Evolutionary conservation across 768 basidiomycete species (phyloP).

Genomic region (Myochromella boudieri): DNA sequence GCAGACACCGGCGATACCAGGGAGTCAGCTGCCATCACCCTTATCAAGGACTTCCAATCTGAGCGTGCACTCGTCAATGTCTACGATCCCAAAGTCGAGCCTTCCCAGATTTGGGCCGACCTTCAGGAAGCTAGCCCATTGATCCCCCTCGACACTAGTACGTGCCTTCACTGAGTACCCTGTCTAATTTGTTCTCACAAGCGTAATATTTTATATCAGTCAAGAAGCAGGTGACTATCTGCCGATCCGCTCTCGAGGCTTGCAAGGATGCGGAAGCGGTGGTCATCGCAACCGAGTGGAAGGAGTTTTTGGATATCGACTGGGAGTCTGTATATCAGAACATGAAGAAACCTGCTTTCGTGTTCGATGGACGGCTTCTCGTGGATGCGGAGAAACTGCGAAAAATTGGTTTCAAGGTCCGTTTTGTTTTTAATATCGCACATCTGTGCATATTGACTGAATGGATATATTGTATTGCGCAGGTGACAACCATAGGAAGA

Average conservation of each 20-base stretch:
- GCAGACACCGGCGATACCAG: constrained; percentile 99
- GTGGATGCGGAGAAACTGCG: constrained; percentile 79
- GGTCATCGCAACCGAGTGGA: constrained; percentile 97
- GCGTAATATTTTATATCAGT: constrained; percentile 42
- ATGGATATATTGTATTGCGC: no score
- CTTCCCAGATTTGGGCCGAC: constrained; percentile 86
- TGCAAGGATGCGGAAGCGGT: constrained; percentile 89
- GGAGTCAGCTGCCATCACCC: constrained; percentile 92
- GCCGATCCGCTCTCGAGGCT: constrained; percentile 76
- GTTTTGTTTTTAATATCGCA: constrained; percentile 23
- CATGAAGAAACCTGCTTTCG: constrained; percentile 98
- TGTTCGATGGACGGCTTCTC: constrained; percentile 92
- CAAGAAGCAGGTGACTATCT: constrained; percentile 86
- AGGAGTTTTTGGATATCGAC: constrained; percentile 91
- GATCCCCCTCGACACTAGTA: constrained; percentile 65
- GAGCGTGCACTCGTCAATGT: constrained; percentile 86
- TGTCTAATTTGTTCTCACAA: not conserved
- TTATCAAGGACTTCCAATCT: constrained; percentile 89
- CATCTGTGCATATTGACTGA: no score
- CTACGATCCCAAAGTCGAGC: constrained; percentile 89
- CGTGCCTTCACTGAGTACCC: constrained; percentile 29
- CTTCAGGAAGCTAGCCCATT: constrained; percentile 68
- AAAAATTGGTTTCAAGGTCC: constrained; percentile 87
- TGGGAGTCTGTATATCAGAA: constrained; percentile 82
- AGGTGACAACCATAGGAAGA: constrained; percentile 64